Evolutionary conservation across 2,329 filamentous ascomycete genomes (phyloP), one percentile per base, ranked within the genome.

Genomic region (Ceratocystis ficicola): DNA sequence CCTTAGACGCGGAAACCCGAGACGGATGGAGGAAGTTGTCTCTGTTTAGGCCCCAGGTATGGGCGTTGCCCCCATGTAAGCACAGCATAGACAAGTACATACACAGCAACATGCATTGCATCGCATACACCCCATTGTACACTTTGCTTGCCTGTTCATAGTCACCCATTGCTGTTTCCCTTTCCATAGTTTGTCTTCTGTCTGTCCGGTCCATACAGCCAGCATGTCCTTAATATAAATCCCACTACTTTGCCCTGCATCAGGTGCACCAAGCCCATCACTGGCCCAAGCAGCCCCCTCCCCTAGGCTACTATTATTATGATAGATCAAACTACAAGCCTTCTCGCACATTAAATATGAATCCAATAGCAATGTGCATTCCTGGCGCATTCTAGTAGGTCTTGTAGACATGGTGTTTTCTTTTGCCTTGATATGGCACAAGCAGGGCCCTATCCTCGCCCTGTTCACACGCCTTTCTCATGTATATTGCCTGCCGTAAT

Each of bases 1-100:
- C 52, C 32, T 57, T 57, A 10, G 22, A 28, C 52, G 52, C 52
- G 52, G 52, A 57, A 57, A 32, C 10, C 52, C 52, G 52, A 57
- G 52, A 30, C 25, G 20, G 52, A 57, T 57, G 32, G 32, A 36
- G 4, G 32, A 12, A 10, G 32, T 36, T 36, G 32, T 36, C 32
- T 36, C 32, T 36, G 32, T 57, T n/a, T 7, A 22, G 46, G 46
- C 46, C n/a, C 32, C 10, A 36, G 32, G 32, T 36, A 36, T 36
- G 32, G 32, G 32, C 32, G 32, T 36, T 36, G 10, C 32, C 10
- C 32, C 32, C 32, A 36, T 36, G 32, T 12, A 36, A 36, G 32
- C 10, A 36, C 32, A 8, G 32, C 12, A 12, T 36, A 12, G 32
- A 36, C 12, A 36, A 12, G 32, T 36, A 32, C 30, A 6, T 36